Evolutionary conservation across 768 basidiomycete genomes (phyloP), one percentile per base, ranked within the genome.

Genomic region (Boletus reticulatus): DNA sequence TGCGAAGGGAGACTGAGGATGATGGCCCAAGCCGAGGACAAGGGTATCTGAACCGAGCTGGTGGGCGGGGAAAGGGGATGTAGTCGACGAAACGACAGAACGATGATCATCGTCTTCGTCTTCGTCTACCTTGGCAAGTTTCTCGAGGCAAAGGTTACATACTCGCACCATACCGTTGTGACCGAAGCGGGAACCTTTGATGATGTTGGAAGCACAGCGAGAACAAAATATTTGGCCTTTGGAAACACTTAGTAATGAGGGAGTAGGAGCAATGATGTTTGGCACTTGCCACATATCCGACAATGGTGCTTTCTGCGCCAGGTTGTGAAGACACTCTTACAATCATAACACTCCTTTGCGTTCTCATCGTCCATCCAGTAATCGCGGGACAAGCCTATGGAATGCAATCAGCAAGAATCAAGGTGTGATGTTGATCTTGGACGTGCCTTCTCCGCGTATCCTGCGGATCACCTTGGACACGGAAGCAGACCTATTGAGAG

Each of bases 291-390:
- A 67, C 97, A 98, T 71, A 98, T 94, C 13, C 97, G 85, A 73
- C 97, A 99, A 68, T 99, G 97, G 65, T 99, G 97, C 71, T 95
- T 97, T 59, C 97, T 77, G 50, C 95, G 76, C 92, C 93, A 98
- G 3, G 94, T 83, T 0, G 93, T 92, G 73, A 99, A 99, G 47
- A 90, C 79, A 60, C 90, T 92, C 71, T 93, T 92, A 76, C 94
- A 97, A 71, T 95, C 94, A 68, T 93, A 96, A 66, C 94, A 96
- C 65, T 97, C 94, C 67, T 89, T 97, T 64, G 92, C 92, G 52
- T 90, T 89, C 65, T 93, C 93, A 66, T 98, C 95, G 57, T 94
- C 92, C 94, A 98, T 98, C 97, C 97, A 99, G 67, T 98, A 98
- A 66, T 97, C 92, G 59, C 87, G 84, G 22, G 92, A 92, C 19